A percentile compares a stretch with the other conserved stretches of the same genome.
These are phyloP conservation scores for Lepidium sativum DNA, from an alignment of 345 rosid species.

Conservation along the genomic window DNA sequence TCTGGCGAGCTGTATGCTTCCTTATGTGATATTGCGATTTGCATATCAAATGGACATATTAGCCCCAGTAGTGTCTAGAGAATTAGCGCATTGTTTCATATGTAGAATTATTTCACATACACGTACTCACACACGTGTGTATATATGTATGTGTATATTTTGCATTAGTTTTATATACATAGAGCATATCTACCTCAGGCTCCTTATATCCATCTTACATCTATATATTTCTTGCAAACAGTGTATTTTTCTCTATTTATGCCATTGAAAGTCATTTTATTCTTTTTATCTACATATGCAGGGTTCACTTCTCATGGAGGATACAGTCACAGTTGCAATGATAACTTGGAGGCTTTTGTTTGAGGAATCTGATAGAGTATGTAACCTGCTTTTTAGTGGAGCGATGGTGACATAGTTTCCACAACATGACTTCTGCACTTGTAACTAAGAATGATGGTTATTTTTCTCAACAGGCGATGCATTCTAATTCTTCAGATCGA, in stretches of 20 bases:
- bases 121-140: neutral
- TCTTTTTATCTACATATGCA: conserved; percentile 26
- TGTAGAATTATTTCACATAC: neutral
- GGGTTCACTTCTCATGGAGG: conserved; percentile 66
- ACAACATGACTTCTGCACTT: conserved; percentile 2
- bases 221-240: conserved; percentile 6
- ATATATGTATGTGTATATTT: neutral
- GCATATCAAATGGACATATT: neutral
- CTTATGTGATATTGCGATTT: conserved; percentile 2
- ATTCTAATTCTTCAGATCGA: conserved; percentile 53
- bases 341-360: conserved; percentile 74
- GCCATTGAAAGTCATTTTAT: neutral
- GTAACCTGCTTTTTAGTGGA: conserved; percentile 13
- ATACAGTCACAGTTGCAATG: conserved; percentile 76
- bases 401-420: conserved; percentile 1
- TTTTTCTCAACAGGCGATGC: conserved; percentile 50
- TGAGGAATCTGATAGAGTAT: conserved; percentile 83
- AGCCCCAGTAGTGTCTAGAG: neutral
- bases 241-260: neutral
- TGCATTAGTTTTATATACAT: neutral
- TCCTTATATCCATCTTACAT: neutral
- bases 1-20: neutral
- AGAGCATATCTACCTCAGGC: neutral
- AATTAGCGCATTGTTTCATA: neutral
- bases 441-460: conserved; percentile 15